Evolutionary conservation across 129 eudicot genomes (phyloP).

Genomic region (Artemisia tridentata): DNA sequence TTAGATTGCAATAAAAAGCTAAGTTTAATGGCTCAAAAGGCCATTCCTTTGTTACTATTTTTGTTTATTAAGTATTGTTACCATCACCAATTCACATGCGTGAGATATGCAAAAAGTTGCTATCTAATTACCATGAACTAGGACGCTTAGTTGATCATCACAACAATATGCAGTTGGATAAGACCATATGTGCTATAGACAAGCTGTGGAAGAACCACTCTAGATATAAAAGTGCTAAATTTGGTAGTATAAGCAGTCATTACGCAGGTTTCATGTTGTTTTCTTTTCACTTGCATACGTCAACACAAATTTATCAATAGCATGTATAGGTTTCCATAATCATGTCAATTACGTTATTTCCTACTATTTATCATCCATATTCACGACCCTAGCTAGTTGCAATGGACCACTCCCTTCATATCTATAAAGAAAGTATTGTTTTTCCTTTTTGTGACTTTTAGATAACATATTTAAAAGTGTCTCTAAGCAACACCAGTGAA

Average conservation of each 20-base stretch:
- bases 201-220: not conserved
- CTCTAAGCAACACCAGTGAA: not conserved
- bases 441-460: not conserved
- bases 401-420: too few relatives aligned
- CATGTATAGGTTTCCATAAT: not conserved
- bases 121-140: conserved; percentile 47
- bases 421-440: too few relatives aligned
- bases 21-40: conserved; percentile 6
- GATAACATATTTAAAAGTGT: not conserved
- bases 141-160: conserved; percentile 13
- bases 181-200: not conserved
- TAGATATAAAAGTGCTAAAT: not conserved
- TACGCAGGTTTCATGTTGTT: not conserved
- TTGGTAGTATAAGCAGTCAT: conserved; percentile 6
- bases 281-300: conserved; percentile 1
- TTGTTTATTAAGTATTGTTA: conserved; percentile 4
- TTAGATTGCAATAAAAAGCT: not conserved
- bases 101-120: conserved; percentile 39
- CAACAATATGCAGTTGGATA: not conserved
- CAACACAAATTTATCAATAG: not conserved
- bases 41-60: not conserved
- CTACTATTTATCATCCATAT: not conserved
- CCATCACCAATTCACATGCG: not conserved
- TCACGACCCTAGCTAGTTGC: too few relatives aligned
- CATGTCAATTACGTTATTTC: conserved; percentile 4